Base-by-base conservation (phyloP, 208 protist species). In the Leishmania martiniquensis region DNA sequence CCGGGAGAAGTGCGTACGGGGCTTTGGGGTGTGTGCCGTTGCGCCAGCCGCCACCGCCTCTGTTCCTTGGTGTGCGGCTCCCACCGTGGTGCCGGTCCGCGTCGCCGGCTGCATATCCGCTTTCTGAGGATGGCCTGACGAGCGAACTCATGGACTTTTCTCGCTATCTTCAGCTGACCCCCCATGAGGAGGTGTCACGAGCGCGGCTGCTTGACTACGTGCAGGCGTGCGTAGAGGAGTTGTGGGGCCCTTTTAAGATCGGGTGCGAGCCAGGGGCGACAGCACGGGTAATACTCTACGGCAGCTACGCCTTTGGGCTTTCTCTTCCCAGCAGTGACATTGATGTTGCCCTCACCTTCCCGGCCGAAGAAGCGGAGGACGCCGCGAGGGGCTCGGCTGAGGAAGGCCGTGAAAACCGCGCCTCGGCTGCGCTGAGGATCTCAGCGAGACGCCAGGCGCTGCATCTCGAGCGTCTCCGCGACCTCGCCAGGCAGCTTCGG, bases 251-350 rank as follows among this genome's bases (percentile, higher is more conserved):
- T 32, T n/a, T 20, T 10, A 37, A 20, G 12, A 32, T 32, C 3
- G 63, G 12, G 32, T 5, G 67, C 29, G 17, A 51, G 25, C 22
- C 63, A 0, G 37, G 6, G 34, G 34, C 39, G 57, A 59, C 51
- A 34, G 74, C 74, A 52, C 54, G 77, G n/a, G 74, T 92, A 59
- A 55, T 88, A n/a, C 78, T 91, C 7, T 90, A 92, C 62, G 90
- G 90, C 69, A 91, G 88, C 74, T 91, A 87, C 47, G 86, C 86
- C 29, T 77, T 94, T 25, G 90, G 81, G 34, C 74, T 94, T 44
- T 90, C 90, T n/a, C 66, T 89, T 20, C 83, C 85, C n/a, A 76
- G 76, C 63, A 90, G 85, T 51, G 90, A 94, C 67, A 78, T 92
- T 17, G 90, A 94, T 59, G 67, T 92, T 22, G 80, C 69, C 37